Conservation (phyloP, 192 early-diverging fungal genomes). For the Neocallimastix lanati region DNA sequence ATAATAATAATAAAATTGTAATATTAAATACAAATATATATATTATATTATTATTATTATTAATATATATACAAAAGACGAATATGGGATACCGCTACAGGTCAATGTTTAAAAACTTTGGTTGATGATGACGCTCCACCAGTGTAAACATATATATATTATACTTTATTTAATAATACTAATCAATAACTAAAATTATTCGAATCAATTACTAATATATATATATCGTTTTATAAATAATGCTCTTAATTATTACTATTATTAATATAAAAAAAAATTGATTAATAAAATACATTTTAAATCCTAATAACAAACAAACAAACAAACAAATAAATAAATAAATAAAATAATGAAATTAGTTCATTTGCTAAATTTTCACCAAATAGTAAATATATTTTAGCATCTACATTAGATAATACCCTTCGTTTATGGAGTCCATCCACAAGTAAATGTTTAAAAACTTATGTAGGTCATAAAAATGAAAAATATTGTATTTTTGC, state of each 20-base stretch:
- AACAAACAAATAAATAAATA: no score
- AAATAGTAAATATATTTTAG: constrained; percentile 95
- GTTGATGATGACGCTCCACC: constrained; percentile 89
- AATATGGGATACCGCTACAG: constrained; percentile 96
- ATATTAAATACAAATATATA: no score
- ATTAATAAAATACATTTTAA: no score
- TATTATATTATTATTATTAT: constrained; percentile 3
- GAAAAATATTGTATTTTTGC: constrained; percentile 80
- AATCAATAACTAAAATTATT: no score
- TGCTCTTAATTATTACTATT: no score
- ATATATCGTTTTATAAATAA: no score
- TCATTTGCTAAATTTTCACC: constrained; percentile 97
- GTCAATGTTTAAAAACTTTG: constrained; percentile 91
- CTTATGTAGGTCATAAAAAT: constrained; percentile 81
- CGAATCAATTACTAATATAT: no score
- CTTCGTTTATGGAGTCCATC: constrained; percentile 88
- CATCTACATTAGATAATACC: constrained; percentile 81
- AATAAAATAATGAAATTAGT: constrained; percentile 9
- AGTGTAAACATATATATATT: constrained; percentile 37
- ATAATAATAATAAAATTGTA: no score
- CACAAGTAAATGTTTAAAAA: constrained; percentile 88
- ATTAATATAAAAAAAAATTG: no score
- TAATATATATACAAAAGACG: constrained; percentile 30
- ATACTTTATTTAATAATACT: no score
- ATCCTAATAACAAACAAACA: no score